phyloP scores from a whole-genome alignment of 331 rosid genomes.

The Malus hybrid region DNA sequence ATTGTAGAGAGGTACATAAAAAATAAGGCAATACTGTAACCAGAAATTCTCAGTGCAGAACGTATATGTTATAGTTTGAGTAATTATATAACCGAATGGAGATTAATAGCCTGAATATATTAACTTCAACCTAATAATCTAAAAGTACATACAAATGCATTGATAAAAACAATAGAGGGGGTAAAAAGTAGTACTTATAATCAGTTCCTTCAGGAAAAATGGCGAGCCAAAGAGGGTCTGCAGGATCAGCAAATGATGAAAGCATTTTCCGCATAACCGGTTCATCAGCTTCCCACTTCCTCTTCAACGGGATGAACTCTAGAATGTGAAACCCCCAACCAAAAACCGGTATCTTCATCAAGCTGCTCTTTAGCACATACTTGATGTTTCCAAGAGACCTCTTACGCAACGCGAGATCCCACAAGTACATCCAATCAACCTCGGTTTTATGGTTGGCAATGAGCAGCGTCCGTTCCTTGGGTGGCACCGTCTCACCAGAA shows the following conservation, averaged over 20 bases:
- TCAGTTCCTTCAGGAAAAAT: slow-evolving; percentile 99
- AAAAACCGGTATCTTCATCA: slow-evolving; percentile 85
- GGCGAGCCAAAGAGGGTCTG: slow-evolving; percentile 81
- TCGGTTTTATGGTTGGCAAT: slow-evolving; percentile 92
- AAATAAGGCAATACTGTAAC: background rate
- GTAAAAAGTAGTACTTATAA: slow-evolving; percentile 53
- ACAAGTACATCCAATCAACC: slow-evolving; percentile 99
- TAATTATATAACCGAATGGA: no score
- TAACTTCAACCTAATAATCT: background rate
- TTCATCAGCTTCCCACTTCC: slow-evolving; percentile 92
- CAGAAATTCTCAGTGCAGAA: background rate
- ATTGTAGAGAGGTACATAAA: background rate
- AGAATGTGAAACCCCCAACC: slow-evolving; percentile 96
- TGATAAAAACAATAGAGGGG: slow-evolving; percentile 12
- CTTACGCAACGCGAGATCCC: slow-evolving; percentile 86
- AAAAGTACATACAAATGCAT: slow-evolving; percentile 5
- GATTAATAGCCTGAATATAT: background rate
- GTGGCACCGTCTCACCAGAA: slow-evolving; percentile 69
- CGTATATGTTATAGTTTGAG: no score
- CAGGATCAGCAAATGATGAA: slow-evolving; percentile 53
- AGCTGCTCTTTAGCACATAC: slow-evolving; percentile 79
- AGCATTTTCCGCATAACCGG: slow-evolving; percentile 42
- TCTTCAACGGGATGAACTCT: slow-evolving; percentile 89
- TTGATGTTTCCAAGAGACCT: slow-evolving; percentile 75
- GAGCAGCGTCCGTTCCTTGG: slow-evolving; percentile 72